Evolutionary conservation across 805 yeast species (phyloP).

Genomic region (Starmerella ratchasimensis): DNA sequence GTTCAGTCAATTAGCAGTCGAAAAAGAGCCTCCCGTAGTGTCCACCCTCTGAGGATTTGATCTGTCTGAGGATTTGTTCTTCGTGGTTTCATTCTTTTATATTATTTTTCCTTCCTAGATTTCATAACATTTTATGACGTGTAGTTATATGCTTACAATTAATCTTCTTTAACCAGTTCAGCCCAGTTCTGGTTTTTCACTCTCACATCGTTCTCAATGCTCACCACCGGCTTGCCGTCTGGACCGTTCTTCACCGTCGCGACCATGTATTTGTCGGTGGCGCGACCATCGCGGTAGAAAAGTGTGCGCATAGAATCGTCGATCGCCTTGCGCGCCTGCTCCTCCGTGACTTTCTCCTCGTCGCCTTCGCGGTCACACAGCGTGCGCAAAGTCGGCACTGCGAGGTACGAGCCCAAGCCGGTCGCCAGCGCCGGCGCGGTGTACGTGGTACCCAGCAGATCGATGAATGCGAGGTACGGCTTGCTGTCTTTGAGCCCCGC

Average conservation of each 20-base stretch:
- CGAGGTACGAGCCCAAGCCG: slow-evolving; percentile 92
- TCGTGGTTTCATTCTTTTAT: too few relatives aligned
- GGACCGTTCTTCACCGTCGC: slow-evolving; percentile 52
- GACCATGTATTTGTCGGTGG: slow-evolving; percentile 70
- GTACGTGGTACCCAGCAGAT: slow-evolving; percentile 82
- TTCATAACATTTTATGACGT: too few relatives aligned
- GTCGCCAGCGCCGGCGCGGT: slow-evolving; percentile 82
- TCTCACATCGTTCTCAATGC: slow-evolving; percentile 11
- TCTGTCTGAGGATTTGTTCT: too few relatives aligned
- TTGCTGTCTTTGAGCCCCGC: slow-evolving; percentile 68
- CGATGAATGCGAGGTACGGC: slow-evolving; percentile 75
- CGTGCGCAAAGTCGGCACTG: slow-evolving; percentile 79
- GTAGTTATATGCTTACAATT: too few relatives aligned
- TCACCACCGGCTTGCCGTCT: slow-evolving; percentile 43
- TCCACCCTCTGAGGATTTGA: too few relatives aligned
- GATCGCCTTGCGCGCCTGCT: slow-evolving; percentile 62
- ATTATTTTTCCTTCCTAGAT: too few relatives aligned
- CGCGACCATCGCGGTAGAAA: slow-evolving; percentile 92
- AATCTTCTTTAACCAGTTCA: too few relatives aligned
- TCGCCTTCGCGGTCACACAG: slow-evolving; percentile 69
- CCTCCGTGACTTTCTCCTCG: slow-evolving; percentile 51
- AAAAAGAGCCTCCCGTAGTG: too few relatives aligned
- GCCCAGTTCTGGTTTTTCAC: slow-evolving; percentile 26
- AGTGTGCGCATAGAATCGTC: slow-evolving; percentile 84
- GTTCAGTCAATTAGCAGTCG: too few relatives aligned